These are phyloP conservation scores for Psilocybe azurescens DNA, from an alignment of 768 basidiomycete species.

Conservation along the genomic window DNA sequence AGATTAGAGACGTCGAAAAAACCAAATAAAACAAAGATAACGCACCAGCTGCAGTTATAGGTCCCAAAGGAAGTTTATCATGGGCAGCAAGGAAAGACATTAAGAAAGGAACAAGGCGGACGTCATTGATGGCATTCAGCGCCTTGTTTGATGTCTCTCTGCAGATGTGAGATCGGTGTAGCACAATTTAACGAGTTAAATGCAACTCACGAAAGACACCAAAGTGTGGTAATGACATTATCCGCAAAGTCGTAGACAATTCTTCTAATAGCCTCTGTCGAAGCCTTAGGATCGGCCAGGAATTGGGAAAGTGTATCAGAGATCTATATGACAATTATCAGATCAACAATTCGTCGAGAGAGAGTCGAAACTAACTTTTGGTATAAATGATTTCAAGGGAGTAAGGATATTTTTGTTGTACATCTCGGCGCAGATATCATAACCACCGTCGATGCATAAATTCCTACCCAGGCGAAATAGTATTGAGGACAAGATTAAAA, in stretches of 20 bases:
- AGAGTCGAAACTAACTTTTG: slow-evolving; percentile 61
- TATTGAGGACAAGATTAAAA: slow-evolving; percentile 3
- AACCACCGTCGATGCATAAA: slow-evolving; percentile 93
- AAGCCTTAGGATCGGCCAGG: slow-evolving; percentile 60
- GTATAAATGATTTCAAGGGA: slow-evolving; percentile 75
- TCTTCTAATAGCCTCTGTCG: slow-evolving; percentile 73
- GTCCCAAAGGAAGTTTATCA: slow-evolving; percentile 68
- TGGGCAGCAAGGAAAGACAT: slow-evolving; percentile 86
- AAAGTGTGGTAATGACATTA: slow-evolving; percentile 89
- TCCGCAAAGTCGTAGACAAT: slow-evolving; percentile 89
- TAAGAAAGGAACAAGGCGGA: slow-evolving; percentile 80
- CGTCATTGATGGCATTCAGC: slow-evolving; percentile 82
- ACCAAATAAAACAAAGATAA: slow-evolving; percentile 4
- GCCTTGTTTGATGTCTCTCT: slow-evolving; percentile 96
- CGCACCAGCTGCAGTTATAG: slow-evolving; percentile 83
- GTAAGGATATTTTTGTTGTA: slow-evolving; percentile 93
- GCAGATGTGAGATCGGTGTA: slow-evolving; percentile 33
- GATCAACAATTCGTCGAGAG: not conserved
- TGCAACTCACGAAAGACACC: slow-evolving; percentile 89
- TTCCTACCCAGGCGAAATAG: slow-evolving; percentile 58
- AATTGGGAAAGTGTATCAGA: slow-evolving; percentile 73
- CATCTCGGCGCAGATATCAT: slow-evolving; percentile 96
- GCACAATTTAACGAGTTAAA: not conserved
- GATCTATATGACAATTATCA: slow-evolving; percentile 52
- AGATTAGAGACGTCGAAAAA: not conserved